These are phyloP conservation scores for Cladophialophora carrionii DNA, from an alignment of 2,329 filamentous ascomycete genomes.

Conservation along the genomic window DNA sequence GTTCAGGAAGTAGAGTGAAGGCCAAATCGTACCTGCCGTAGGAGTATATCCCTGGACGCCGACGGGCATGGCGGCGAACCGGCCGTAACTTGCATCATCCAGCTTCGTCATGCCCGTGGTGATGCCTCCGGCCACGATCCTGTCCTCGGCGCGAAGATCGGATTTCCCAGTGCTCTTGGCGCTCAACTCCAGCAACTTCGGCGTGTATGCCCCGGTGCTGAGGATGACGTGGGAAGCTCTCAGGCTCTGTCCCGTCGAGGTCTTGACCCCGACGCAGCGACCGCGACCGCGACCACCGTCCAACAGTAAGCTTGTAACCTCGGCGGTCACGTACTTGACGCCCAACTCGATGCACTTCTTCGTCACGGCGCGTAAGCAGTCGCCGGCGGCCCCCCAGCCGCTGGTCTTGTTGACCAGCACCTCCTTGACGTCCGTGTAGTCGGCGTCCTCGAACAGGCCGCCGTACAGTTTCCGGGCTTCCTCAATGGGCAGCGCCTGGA, in stretches of 20 bases:
- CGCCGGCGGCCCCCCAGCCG: slow-evolving; percentile 67
- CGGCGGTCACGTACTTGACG: slow-evolving; percentile 62
- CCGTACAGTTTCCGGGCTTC: slow-evolving; percentile 60
- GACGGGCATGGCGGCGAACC: slow-evolving; percentile 50
- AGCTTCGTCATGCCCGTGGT: slow-evolving; percentile 54
- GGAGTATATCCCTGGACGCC: slow-evolving; percentile 53
- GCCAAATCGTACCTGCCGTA: slow-evolving; percentile 38
- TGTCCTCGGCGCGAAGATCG: slow-evolving; percentile 56
- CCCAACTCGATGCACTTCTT: slow-evolving; percentile 58
- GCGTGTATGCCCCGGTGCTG: slow-evolving; percentile 43
- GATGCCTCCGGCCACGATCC: slow-evolving; percentile 54
- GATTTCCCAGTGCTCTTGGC: slow-evolving; percentile 44
- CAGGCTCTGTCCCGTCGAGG: slow-evolving; percentile 37
- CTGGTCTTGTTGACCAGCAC: slow-evolving; percentile 64
- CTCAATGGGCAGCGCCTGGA: slow-evolving; percentile 54
- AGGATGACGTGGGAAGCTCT: slow-evolving; percentile 41
- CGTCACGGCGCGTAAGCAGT: slow-evolving; percentile 60
- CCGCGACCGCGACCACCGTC: slow-evolving; percentile 46
- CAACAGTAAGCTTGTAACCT: slow-evolving; percentile 56
- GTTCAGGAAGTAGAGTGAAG: not conserved
- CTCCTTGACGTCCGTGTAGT: slow-evolving; percentile 62
- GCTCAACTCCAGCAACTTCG: slow-evolving; percentile 50
- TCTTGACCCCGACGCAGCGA: slow-evolving; percentile 43
- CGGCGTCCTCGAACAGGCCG: slow-evolving; percentile 63
- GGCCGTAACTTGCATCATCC: slow-evolving; percentile 44